Conservation (phyloP, 495 filamentous ascomycete species). For the Penicillium verhagenii region DNA sequence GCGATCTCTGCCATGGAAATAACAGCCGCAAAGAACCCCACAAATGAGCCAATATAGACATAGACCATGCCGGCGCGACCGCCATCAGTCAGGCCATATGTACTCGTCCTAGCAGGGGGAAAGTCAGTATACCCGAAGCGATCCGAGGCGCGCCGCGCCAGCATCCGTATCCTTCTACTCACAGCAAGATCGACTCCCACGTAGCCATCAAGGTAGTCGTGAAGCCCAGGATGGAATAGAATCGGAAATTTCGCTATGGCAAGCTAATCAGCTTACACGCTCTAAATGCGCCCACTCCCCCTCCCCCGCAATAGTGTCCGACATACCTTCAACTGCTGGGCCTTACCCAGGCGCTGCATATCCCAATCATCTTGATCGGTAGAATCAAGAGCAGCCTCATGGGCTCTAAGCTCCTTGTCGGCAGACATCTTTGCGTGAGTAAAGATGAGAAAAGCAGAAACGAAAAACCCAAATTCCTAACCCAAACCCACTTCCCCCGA, state of each 20-base stretch:
- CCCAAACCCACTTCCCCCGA: too few species aligned
- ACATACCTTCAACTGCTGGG: slow-evolving; percentile 40
- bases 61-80: slow-evolving; percentile 50
- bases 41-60: slow-evolving; percentile 42
- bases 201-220: slow-evolving; percentile 47
- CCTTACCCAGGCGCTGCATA: slow-evolving; percentile 42
- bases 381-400: slow-evolving; percentile 21
- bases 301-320: not conserved
- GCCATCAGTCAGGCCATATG: slow-evolving; percentile 42
- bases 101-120: slow-evolving; percentile 31
- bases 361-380: slow-evolving; percentile 35
- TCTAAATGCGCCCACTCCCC: not conserved
- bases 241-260: slow-evolving; percentile 42
- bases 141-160: not conserved
- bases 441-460: not conserved
- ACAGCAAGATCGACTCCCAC: slow-evolving; percentile 48
- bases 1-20: slow-evolving; percentile 48
- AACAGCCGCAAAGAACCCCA: slow-evolving; percentile 42
- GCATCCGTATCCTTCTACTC: too few species aligned
- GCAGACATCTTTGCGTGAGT: slow-evolving; percentile 2
- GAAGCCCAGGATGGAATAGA: slow-evolving; percentile 47
- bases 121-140: not conserved
- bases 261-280: slow-evolving; percentile 6
- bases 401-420: slow-evolving; percentile 18
- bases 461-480: not conserved